Evolutionary conservation across 805 yeast genomes (phyloP), one percentile per base, ranked within the genome.

Genomic region (Yarrowia divulgata): DNA sequence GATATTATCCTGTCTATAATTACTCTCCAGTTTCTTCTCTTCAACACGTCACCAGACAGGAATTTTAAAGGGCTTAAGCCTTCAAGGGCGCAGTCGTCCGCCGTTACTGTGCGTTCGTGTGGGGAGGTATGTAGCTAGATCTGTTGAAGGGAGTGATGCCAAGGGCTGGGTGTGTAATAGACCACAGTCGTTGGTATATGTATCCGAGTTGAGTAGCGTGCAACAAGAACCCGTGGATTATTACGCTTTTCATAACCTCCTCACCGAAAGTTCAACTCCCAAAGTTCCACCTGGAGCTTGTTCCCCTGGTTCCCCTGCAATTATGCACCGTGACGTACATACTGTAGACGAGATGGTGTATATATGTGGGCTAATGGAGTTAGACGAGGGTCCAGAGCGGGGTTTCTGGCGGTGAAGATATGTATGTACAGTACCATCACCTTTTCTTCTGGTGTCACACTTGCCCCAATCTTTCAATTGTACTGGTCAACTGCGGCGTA

Each of bases 261-360:
- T 39, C 19, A 34, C 39, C 39, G 16, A 49, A 23, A 32, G 55
- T 49, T 49, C 23, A 23, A 16, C n/a, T 35, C 16, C 32, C 43
- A 37, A 54, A 39, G 34, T 54, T 54, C 19, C 3, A 3, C 32
- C n/a, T 12, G n/a, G 49, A 57, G 64, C 49, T 57, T 57, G 49
- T 57, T 57, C 64, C 64, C 64, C 64, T 57, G 64, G 48, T 57
- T 57, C 64, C 29, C 64, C 64, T 57, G 64, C 64, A 57, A 40
- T 10, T 32, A 57, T 57, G 64, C 64, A 57, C 18, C 12, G 64
- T 57, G 64, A 57, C 64, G 64, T 57, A 40, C 19, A 16, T 23
- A 2, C 29, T 23, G 2, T 23, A 23, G 29, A 23, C 8, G 48
- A 29, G 43, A 35, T 10, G 60, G 35, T n/a, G 57, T 19, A n/a